Evolutionary conservation across 75 land plant species (phyloP), one percentile per base, ranked within the genome.

Genomic region (Isoetes taiwanensis): DNA sequence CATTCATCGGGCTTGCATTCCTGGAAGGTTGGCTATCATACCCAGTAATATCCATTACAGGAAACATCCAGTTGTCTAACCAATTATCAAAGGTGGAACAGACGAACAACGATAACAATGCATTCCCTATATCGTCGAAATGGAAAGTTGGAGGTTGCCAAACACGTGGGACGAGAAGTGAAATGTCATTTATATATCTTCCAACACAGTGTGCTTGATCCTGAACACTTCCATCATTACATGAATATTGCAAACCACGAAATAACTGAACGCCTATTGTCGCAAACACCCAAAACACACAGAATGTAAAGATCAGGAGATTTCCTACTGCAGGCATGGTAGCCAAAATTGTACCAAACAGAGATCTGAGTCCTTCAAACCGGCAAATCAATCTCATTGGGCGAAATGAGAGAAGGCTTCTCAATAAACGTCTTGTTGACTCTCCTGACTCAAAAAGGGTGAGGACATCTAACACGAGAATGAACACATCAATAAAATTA

Each of bases 41-140:
- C n/a, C 39, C 41, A 16, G 55, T 40, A 29, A 71, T 71, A 50
- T 71, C 74, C 69, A 59, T 42, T 2, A 59, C 41, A 2, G 63
- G 31, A 21, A 59, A 59, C 8, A 71, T 54, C 29, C 54, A 71
- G 20, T 59, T 43, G 6, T 53, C n/a, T 16, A 59, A 17, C 69
- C 69, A 66, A 33, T 39, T 65, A 31, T 71, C 74, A 35, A 66
- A 66, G 12, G 67, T 64, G 20, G 74, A 71, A n/a, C 53, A 29
- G 25, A 71, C 54, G 37, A 71, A 71, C 9, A 71, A 43, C 6
- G 74, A 56, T 27, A 71, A 50, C 52, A 71, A 39, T 0, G 63
- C 74, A 8, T 32, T 40, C 16, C 71, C 71, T 31, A 71, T 62
- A 30, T 39, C 30, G 39, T 71, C 74, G 48, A 71, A 71, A 24